Evolutionary conservation across 1,284 basidiomycete genomes (phyloP), one percentile per base, ranked within the genome.

Genomic region (Naganishia liquefaciens): DNA sequence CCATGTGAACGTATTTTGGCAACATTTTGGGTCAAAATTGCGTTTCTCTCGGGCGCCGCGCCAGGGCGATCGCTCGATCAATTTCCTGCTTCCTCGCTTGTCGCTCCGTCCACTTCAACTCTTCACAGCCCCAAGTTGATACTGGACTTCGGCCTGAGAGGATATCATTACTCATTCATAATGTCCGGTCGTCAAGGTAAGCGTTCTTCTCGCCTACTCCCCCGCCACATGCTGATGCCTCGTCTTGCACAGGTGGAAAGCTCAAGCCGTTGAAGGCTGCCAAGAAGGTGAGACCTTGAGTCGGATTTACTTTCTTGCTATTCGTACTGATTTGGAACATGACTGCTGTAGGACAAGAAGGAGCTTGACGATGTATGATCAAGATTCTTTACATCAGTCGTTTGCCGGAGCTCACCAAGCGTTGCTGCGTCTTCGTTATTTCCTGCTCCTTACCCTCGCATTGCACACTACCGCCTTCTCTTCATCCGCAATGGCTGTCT

Each of bases 191-290:
- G 62, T 37, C 62, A 64, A 60, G 57, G 57, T 50, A 0, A 37
- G 33, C 42, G 6, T n/a, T 15, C 10, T 6, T n/a, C 30, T 13
- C 13, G 7, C 11, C 15, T 19, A 6, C 27, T 7, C n/a, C 44
- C 19, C 27, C 28, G 1, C 13, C 21, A 46, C 3, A 17, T 13
- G 17, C 46, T 39, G 43, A 50, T 23, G 10, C 6, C n/a, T 19
- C 21, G 46, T 10, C n/a, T n/a, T 15, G 1, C 17, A 39, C 27
- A 65, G 63, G 63, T 53, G 63, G 63, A 51, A 65, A 65, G 43
- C 47, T 53, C 28, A 65, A 65, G 63, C 63, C 63, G 37, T 21
- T 65, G 49, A 65, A 65, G 63, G 55, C 63, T 21, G 54, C 63
- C 7, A 65, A 65, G 55, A 65, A 60, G 57, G 57, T 50, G 43